phyloP scores from a whole-genome alignment of 345 rosid genomes.

The Pugionium cornutum region DNA sequence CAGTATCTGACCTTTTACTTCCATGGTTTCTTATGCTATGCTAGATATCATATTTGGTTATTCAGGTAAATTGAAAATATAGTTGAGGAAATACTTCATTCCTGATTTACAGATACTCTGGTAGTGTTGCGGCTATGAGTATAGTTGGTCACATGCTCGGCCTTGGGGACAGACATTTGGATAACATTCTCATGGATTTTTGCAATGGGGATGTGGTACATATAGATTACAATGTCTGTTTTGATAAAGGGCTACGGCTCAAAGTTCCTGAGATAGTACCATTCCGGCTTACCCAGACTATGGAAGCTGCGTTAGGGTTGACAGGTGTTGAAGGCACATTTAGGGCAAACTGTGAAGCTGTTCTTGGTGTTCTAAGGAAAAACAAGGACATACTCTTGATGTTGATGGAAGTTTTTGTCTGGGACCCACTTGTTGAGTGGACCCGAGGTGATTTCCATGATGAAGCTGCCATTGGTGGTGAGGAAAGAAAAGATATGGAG shows the following conservation, averaged over 20 bases:
- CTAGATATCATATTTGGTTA: background rate
- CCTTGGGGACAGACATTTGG: slow-evolving; percentile 92
- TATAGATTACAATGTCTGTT: slow-evolving; percentile 93
- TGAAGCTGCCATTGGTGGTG: slow-evolving; percentile 94
- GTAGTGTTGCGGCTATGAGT: slow-evolving; percentile 96
- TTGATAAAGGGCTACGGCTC: slow-evolving; percentile 88
- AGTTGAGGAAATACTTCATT: slow-evolving; percentile 3
- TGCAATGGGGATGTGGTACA: slow-evolving; percentile 90
- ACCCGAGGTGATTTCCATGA: slow-evolving; percentile 93
- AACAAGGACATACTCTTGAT: slow-evolving; percentile 79
- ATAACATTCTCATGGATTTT: slow-evolving; percentile 89
- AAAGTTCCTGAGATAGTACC: slow-evolving; percentile 95
- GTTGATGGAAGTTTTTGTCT: slow-evolving; percentile 88
- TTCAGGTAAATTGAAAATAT: slow-evolving; percentile 1
- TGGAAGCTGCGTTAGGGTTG: slow-evolving; percentile 84
- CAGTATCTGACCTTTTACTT: background rate
- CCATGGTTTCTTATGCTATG: slow-evolving; percentile 21
- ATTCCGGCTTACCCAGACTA: slow-evolving; percentile 84
- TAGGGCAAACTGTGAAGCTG: slow-evolving; percentile 84
- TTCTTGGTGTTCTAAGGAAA: slow-evolving; percentile 69
- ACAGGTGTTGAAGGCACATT: slow-evolving; percentile 87
- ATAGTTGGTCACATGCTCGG: slow-evolving; percentile 94
- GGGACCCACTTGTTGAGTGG: slow-evolving; percentile 99
- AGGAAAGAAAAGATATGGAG: slow-evolving; percentile 99
- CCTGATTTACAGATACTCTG: slow-evolving; percentile 67